Conservation (phyloP, 495 filamentous ascomycete genomes). For the Sabuloglossum arenarium region DNA sequence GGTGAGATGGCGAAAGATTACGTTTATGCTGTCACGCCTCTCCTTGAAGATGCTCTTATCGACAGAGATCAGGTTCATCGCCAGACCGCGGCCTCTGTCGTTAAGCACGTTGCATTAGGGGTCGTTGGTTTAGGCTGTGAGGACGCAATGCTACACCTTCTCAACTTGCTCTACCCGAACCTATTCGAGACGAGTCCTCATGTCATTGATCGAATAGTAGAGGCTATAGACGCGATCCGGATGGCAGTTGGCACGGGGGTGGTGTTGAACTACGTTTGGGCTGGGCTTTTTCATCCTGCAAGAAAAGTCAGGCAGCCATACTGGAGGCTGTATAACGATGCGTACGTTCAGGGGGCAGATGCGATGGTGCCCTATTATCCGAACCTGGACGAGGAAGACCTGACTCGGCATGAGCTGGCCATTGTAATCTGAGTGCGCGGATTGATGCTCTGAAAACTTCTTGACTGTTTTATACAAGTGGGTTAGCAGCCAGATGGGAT, state of each 20-base stretch:
- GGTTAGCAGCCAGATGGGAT: too few relatives aligned
- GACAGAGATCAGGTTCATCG: constrained; percentile 97
- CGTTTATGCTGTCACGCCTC: constrained; percentile 92
- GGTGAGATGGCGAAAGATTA: constrained; percentile 99
- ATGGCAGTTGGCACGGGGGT: constrained; percentile 82
- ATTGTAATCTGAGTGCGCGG: constrained; percentile 46
- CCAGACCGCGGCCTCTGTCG: constrained; percentile 86
- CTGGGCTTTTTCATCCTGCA: constrained; percentile 89
- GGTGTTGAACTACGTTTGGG: constrained; percentile 95
- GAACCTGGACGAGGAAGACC: constrained; percentile 50
- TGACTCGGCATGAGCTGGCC: constrained; percentile 55
- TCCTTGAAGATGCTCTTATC: constrained; percentile 92
- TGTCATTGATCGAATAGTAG: constrained; percentile 93
- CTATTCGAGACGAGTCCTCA: constrained; percentile 96
- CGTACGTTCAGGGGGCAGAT: constrained; percentile 88
- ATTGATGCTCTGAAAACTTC: not conserved
- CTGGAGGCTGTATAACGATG: constrained; percentile 90
- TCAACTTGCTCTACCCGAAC: constrained; percentile 91
- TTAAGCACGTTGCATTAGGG: constrained; percentile 92
- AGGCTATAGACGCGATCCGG: constrained; percentile 89
- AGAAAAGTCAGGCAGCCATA: constrained; percentile 84
- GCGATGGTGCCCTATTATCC: constrained; percentile 94
- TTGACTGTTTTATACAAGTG: not conserved
- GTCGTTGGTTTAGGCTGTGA: constrained; percentile 96
- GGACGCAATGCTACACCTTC: constrained; percentile 93